Conservation (phyloP, 176 grass and related monocot genomes). For the Puya raimondii region DNA sequence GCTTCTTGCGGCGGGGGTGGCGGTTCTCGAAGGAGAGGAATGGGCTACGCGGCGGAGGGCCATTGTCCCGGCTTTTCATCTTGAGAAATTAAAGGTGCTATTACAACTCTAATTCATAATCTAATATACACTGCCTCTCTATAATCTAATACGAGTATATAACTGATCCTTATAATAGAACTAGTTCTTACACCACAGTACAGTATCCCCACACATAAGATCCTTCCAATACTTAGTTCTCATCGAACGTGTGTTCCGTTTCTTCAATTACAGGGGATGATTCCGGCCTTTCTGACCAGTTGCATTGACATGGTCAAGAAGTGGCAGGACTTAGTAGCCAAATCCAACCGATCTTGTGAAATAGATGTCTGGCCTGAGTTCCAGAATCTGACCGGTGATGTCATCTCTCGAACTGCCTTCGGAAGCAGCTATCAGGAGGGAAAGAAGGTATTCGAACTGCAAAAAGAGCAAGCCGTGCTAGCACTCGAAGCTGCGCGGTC, state of each 20-base stretch:
- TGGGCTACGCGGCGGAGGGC: constrained; percentile 30
- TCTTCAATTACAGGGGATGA: constrained; percentile 30
- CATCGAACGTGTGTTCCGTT: not conserved
- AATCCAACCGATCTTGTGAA: constrained; percentile 25
- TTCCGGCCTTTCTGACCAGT: constrained; percentile 45
- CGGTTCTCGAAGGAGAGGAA: constrained; percentile 24
- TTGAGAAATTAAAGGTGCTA: constrained; percentile 35
- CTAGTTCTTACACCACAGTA: too few species aligned
- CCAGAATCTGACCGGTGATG: constrained; percentile 57
- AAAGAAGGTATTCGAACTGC: constrained; percentile 57
- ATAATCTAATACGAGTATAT: too few species aligned
- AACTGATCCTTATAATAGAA: too few species aligned
- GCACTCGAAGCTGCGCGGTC: constrained; percentile 21
- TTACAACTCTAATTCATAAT: too few species aligned
- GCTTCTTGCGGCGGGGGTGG: constrained; percentile 14
- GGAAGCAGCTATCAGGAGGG: constrained; percentile 67
- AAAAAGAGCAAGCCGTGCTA: constrained; percentile 41
- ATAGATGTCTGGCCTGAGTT: constrained; percentile 52
- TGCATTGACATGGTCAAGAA: constrained; percentile 35
- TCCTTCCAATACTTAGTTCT: not conserved
- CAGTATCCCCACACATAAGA: not conserved
- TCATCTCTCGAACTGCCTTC: constrained; percentile 66
- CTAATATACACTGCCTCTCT: too few species aligned
- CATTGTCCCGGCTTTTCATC: constrained; percentile 33
- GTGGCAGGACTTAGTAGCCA: constrained; percentile 29